Evolutionary conservation across 2,329 filamentous ascomycete genomes (phyloP).

Genomic region (Aspergillus piperis): DNA sequence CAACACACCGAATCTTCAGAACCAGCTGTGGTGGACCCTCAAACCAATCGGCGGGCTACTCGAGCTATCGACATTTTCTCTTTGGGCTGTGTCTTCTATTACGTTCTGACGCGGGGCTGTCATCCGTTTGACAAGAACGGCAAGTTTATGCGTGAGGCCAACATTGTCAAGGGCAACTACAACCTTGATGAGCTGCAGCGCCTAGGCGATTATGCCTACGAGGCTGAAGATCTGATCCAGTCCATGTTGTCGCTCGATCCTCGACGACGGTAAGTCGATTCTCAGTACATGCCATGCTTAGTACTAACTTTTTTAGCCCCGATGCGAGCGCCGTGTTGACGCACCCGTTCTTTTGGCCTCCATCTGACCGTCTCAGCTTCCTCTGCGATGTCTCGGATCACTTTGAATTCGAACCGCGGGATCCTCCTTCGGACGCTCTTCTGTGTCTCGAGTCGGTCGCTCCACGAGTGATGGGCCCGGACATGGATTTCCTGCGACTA

Average conservation of each 20-base stretch:
- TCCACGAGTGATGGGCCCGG: slow-evolving; percentile 49
- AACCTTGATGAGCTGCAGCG: slow-evolving; percentile 70
- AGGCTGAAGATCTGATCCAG: slow-evolving; percentile 82
- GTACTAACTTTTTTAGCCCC: slow-evolving; percentile 50
- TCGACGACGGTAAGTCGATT: slow-evolving; percentile 53
- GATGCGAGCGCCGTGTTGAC: slow-evolving; percentile 77
- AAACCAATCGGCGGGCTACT: slow-evolving; percentile 76
- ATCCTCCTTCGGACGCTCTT: slow-evolving; percentile 73
- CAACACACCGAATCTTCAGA: slow-evolving; percentile 49
- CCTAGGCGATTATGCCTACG: slow-evolving; percentile 79
- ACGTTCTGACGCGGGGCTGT: slow-evolving; percentile 87
- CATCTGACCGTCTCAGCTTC: slow-evolving; percentile 86
- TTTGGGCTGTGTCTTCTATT: slow-evolving; percentile 96
- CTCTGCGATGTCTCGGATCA: slow-evolving; percentile 96
- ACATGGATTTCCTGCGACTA: slow-evolving; percentile 73
- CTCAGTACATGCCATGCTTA: too few species aligned
- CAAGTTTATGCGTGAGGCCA: slow-evolving; percentile 92
- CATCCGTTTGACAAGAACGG: slow-evolving; percentile 96
- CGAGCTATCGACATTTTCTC: slow-evolving; percentile 98
- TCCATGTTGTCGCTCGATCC: slow-evolving; percentile 74
- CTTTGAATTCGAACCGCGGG: slow-evolving; percentile 87
- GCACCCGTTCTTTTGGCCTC: slow-evolving; percentile 95
- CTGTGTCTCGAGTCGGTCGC: slow-evolving; percentile 57
- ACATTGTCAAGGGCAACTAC: slow-evolving; percentile 88
- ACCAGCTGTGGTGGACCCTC: slow-evolving; percentile 55